phyloP scores from a whole-genome alignment of 352 stramenopile species.

The Thraustochytrium sp. region DNA sequence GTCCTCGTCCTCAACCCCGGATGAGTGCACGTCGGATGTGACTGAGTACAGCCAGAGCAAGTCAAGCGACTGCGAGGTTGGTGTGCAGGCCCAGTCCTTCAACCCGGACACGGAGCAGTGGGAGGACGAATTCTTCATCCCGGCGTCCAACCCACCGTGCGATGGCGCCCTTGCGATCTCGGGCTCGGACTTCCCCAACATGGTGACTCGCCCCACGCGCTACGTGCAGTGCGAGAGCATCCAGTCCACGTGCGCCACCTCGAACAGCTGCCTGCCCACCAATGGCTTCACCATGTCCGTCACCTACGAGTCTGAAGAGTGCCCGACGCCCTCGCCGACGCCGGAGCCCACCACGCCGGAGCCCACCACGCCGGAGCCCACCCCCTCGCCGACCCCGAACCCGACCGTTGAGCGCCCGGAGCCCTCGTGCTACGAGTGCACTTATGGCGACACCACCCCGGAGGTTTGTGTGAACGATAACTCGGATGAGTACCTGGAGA shows the following conservation, averaged over 20 bases:
- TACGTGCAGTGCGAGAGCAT: neutral
- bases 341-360: neutral
- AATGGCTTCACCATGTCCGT: neutral
- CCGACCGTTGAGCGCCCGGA: too few species aligned
- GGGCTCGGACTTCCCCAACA: neutral
- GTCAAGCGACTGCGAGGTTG: neutral
- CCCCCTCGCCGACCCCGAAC: neutral
- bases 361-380: neutral
- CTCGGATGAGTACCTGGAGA: neutral
- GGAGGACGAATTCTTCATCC: slow-evolving; percentile 26
- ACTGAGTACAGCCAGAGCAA: neutral
- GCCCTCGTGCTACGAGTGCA: too few species aligned
- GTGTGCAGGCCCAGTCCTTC: neutral
- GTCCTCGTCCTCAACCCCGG: neutral
- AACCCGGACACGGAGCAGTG: neutral
- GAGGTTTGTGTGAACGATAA: too few species aligned
- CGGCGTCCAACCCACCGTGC: neutral
- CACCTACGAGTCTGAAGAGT: neutral
- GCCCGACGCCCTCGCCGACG: neutral
- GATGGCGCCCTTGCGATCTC: neutral
- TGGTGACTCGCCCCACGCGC: neutral
- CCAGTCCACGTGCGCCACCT: neutral
- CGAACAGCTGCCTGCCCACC: neutral
- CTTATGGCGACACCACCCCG: too few species aligned
- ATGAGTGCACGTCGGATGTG: neutral